Percentiles rank a stretch among this genome's conserved stretches.
phyloP scores from a whole-genome alignment of 164 flowering plant genomes.

The Aristolochia californica region DNA sequence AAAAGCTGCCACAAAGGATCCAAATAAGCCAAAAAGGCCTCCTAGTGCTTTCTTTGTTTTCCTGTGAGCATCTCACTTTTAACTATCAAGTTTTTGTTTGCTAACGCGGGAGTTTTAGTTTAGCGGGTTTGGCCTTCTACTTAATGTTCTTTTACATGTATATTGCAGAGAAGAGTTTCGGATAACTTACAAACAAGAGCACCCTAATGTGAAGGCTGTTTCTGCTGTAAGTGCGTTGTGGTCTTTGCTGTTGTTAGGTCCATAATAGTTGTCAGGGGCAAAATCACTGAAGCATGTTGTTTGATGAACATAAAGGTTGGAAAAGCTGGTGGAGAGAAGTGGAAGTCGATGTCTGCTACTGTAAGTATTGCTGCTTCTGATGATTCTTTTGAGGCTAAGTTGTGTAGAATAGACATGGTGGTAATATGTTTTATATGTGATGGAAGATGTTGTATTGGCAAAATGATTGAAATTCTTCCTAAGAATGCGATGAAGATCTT shows the following conservation, averaged over 20 bases:
- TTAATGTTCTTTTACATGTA: neutral
- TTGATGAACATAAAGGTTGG: slow-evolving; percentile 41
- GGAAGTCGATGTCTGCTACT: slow-evolving; percentile 60
- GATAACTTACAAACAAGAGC: slow-evolving; percentile 43
- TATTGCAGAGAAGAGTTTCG: slow-evolving; percentile 59
- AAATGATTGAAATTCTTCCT: too few species aligned
- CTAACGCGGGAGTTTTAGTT: neutral
- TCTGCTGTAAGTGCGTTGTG: slow-evolving; percentile 34
- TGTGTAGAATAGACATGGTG: too few species aligned
- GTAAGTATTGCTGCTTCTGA: slow-evolving; percentile 26
- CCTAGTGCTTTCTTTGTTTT: slow-evolving; percentile 85
- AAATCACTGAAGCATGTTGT: too few species aligned
- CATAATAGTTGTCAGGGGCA: too few species aligned
- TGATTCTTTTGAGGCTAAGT: too few species aligned
- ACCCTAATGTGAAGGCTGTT: slow-evolving; percentile 61
- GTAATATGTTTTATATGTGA: neutral
- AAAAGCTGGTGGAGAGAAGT: slow-evolving; percentile 75
- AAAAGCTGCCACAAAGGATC: slow-evolving; percentile 56
- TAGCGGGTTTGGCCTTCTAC: neutral
- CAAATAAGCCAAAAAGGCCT: slow-evolving; percentile 89
- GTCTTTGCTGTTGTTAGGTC: neutral
- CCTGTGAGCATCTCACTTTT: slow-evolving; percentile 28
- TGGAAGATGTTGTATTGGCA: neutral
- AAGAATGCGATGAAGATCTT: too few species aligned
- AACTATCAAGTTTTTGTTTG: neutral